phyloP scores from a whole-genome alignment of 2,329 filamentous ascomycete genomes.

The Xylariaceae sp. region DNA sequence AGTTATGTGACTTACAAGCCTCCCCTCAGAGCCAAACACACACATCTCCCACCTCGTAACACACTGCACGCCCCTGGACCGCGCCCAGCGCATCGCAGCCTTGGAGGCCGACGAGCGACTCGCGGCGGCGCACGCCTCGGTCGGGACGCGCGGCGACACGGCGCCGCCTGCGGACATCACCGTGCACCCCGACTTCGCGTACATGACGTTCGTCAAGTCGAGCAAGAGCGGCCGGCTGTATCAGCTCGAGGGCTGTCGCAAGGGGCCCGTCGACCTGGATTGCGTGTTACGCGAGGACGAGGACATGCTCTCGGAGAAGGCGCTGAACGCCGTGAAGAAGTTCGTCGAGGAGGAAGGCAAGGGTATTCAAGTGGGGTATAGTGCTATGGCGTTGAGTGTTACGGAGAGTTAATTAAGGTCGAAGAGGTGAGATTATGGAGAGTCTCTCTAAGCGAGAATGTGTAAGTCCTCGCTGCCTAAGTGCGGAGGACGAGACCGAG shows the following conservation, averaged over 20 bases:
- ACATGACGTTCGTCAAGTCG: conserved; percentile 24
- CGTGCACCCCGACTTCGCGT: conserved; percentile 7
- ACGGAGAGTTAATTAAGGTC: background rate
- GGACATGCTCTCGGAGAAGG: conserved; percentile 22
- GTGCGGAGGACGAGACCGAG: no score
- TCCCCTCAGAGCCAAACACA: conserved; percentile 12
- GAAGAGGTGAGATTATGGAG: background rate
- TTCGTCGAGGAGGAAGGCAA: conserved; percentile 16
- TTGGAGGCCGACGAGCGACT: conserved; percentile 18
- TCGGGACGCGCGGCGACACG: conserved; percentile 21
- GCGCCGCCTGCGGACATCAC: conserved; percentile 16
- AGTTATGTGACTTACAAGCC: background rate
- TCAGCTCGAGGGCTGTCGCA: conserved; percentile 26
- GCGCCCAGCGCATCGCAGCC: conserved; percentile 12
- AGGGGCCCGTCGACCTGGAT: conserved; percentile 19
- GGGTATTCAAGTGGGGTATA: conserved; percentile 17
- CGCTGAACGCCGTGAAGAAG: conserved; percentile 12
- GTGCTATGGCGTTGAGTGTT: conserved; percentile 23
- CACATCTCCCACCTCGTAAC: conserved; percentile 20
- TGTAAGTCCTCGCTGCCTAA: no score
- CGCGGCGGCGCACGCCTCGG: conserved; percentile 19
- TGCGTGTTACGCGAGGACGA: conserved; percentile 16
- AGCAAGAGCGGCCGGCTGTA: conserved; percentile 14
- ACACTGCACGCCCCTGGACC: conserved; percentile 11
- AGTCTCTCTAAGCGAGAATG: no score